phyloP scores from a whole-genome alignment of 78 protist genomes.

The Dictyostelium discoideum region dicty_2.7 NC_007091.3:2582501-2583000 shows the following conservation, averaged over 20 bases:
- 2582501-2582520: neutral
- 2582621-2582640: neutral
- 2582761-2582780: neutral
- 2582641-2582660: neutral
- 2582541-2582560: neutral
- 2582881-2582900: neutral
- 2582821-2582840: neutral
- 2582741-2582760: neutral
- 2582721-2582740: neutral
- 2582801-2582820: neutral
- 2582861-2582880: neutral
- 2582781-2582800: neutral
- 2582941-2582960: neutral
- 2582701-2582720: neutral
- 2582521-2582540: neutral
- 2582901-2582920: neutral
- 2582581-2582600: neutral
- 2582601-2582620: too few species aligned
- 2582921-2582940: neutral
- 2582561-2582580: neutral
- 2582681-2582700: neutral
- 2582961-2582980: neutral
- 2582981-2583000: neutral
- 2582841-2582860: neutral
- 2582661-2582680: neutral